Base-by-base conservation (phyloP, 108 stramenopile genomes). In the Nitzschia sp. region DNA sequence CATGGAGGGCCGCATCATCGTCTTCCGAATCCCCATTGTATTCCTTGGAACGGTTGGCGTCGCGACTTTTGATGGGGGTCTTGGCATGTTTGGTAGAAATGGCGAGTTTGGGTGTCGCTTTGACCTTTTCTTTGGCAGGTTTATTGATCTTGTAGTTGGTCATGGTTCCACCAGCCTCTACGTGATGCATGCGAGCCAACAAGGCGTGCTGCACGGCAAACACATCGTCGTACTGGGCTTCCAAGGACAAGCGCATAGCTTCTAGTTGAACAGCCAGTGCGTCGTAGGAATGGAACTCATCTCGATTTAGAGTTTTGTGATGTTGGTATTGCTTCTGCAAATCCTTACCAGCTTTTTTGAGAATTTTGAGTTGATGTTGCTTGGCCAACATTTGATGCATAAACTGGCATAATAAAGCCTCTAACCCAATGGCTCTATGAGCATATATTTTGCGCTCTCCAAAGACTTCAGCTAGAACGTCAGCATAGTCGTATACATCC, bases 331-430 rank as follows among this genome's bases (percentile, higher is more conserved):
- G 41, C 20, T 54, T 41, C 46, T 71, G 61, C 5, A 71, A 6
- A 8, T 53, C 61, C 52, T 71, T 71, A n/a, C 51, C 70, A 7
- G 38, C 11, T 11, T 41, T 21, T 63, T 71, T 71, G 61, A 71
- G 20, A 46, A 71, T 71, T 24, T 63, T 71, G 14, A 71, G 61
- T 57, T 71, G 70, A 41, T 71, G 70, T 39, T 71, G 70, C 21
- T 71, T 71, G 25, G 70, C 70, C 10, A 71, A 51, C 70, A 71
- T 71, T 48, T 71, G 70, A 55, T 71, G 70, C 70, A 71, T 71
- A 37, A 63, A 54, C 25, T 71, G 70, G 37, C 70, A 71, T 5
- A 71, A 34, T 8, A 62, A 26, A 14, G 70, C 57, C 24, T 71
- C 70, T 56, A 71, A 34, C 2, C 70, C 70, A 5, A 63, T 63